Percentiles rank a stretch among this genome's conserved stretches.
Conservation (phyloP, 2,329 filamentous ascomycete species). For the Stagonosporopsis chrysanthemi region DNA sequence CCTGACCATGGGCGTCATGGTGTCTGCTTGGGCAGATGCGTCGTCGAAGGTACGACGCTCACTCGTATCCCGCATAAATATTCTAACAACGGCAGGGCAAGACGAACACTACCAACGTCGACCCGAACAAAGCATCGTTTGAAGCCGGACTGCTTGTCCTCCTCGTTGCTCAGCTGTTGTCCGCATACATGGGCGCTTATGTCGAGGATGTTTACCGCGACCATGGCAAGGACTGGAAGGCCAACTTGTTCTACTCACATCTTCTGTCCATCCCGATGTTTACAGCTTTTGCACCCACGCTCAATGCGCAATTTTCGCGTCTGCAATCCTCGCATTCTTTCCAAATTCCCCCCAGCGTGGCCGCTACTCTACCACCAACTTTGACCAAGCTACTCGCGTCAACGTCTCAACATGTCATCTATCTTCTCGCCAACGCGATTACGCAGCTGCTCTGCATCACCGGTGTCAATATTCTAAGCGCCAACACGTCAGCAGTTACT, state of each 20-base stretch:
- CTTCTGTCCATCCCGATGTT: constrained; percentile 79
- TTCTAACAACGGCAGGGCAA: constrained; percentile 50
- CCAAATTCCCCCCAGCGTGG: constrained; percentile 44
- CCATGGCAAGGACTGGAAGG: constrained; percentile 90
- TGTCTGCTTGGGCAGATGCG: constrained; percentile 89
- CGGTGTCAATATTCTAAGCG: constrained; percentile 92
- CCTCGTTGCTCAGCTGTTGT: constrained; percentile 86
- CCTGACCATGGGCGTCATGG: constrained; percentile 84
- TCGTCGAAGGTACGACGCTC: constrained; percentile 72
- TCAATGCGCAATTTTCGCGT: constrained; percentile 69
- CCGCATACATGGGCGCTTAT: constrained; percentile 93
- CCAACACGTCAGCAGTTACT: constrained; percentile 87
- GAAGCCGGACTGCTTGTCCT: constrained; percentile 80
- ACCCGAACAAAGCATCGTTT: constrained; percentile 57
- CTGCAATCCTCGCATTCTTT: constrained; percentile 71
- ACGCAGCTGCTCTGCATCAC: constrained; percentile 96
- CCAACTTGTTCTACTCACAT: constrained; percentile 94
- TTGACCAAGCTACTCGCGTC: constrained; percentile 42
- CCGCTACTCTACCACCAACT: constrained; percentile 37
- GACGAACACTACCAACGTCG: constrained; percentile 51
- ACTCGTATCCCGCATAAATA: not conserved
- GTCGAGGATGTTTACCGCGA: constrained; percentile 87
- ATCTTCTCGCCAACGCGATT: constrained; percentile 76
- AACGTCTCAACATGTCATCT: constrained; percentile 73
- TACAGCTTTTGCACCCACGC: constrained; percentile 71